Conservation (phyloP, 495 filamentous ascomycete species). For the Cairneyella variabilis region DNA sequence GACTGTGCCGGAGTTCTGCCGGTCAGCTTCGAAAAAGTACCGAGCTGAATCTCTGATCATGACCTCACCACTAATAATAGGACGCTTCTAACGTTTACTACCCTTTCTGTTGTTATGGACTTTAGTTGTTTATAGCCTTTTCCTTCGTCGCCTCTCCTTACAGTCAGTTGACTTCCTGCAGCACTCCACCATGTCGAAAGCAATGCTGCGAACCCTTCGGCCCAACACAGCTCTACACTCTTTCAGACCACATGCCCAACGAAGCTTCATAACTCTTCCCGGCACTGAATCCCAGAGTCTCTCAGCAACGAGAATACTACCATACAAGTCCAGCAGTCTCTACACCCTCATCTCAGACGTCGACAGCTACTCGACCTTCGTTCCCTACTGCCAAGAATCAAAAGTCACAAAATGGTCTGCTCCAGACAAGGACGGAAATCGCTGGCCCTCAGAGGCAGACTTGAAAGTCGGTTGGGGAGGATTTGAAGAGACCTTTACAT, state of each 20-base stretch:
- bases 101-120: neutral
- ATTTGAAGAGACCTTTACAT: slow-evolving; percentile 76
- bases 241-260: slow-evolving; percentile 6
- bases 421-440: slow-evolving; percentile 24
- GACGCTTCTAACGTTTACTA: neutral
- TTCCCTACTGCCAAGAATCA: slow-evolving; percentile 77
- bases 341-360: slow-evolving; percentile 84
- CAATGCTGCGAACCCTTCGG: slow-evolving; percentile 13
- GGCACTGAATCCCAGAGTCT: slow-evolving; percentile 49
- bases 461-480: slow-evolving; percentile 81
- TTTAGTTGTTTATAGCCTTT: neutral
- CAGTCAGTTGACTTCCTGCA: neutral
- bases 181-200: slow-evolving; percentile 15
- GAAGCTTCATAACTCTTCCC: slow-evolving; percentile 38
- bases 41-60: neutral
- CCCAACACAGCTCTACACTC: slow-evolving; percentile 2
- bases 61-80: slow-evolving; percentile 7
- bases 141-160: neutral
- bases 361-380: slow-evolving; percentile 72
- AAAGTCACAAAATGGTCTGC: slow-evolving; percentile 58
- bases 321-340: slow-evolving; percentile 64
- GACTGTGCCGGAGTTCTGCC: too few relatives aligned
- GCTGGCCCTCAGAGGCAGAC: slow-evolving; percentile 70
- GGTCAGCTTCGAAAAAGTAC: neutral
- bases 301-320: slow-evolving; percentile 71